These are phyloP conservation scores for Phyllosticta citribraziliensis DNA, from an alignment of 2,329 filamentous ascomycete species.

Conservation along the genomic window DNA sequence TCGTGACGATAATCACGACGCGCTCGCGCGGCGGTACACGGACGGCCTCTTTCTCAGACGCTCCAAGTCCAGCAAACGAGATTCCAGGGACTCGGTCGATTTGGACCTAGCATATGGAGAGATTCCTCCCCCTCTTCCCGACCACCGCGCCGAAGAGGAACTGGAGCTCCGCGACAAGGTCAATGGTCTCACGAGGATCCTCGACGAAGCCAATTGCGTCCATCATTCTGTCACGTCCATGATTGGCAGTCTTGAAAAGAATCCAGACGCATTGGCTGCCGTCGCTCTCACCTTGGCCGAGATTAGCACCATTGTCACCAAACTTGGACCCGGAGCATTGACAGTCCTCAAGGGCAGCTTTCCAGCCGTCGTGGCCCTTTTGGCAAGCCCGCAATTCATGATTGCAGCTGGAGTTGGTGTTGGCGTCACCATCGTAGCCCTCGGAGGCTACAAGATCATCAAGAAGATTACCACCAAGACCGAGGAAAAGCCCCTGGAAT, in stretches of 20 bases:
- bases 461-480: conserved; percentile 60
- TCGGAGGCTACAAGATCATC: conserved; percentile 95
- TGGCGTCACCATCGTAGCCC: conserved; percentile 89
- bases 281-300: conserved; percentile 89
- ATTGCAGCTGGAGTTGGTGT: conserved; percentile 84
- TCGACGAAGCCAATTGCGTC: conserved; percentile 81
- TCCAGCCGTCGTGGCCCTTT: conserved; percentile 74
- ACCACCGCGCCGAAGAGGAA: conserved; percentile 33
- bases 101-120: conserved; percentile 90
- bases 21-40: conserved; percentile 35
- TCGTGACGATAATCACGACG: conserved; percentile 20
- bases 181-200: conserved; percentile 60
- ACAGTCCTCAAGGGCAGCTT: conserved; percentile 67
- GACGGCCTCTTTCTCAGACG: conserved; percentile 18
- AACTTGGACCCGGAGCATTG: conserved; percentile 76
- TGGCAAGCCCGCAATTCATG: conserved; percentile 86
- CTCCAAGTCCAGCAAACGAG: conserved; percentile 17
- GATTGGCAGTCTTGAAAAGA: conserved; percentile 70
- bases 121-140: conserved; percentile 57
- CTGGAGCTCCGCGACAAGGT: conserved; percentile 59
- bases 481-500: conserved; percentile 20
- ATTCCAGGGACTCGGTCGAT: conserved; percentile 50
- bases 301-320: conserved; percentile 69
- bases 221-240: conserved; percentile 76
- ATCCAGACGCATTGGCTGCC: conserved; percentile 84